Evolutionary conservation across 495 filamentous ascomycete genomes (phyloP), one percentile per base, ranked within the genome.

Genomic region (Trichoderma asperelloides): DNA sequence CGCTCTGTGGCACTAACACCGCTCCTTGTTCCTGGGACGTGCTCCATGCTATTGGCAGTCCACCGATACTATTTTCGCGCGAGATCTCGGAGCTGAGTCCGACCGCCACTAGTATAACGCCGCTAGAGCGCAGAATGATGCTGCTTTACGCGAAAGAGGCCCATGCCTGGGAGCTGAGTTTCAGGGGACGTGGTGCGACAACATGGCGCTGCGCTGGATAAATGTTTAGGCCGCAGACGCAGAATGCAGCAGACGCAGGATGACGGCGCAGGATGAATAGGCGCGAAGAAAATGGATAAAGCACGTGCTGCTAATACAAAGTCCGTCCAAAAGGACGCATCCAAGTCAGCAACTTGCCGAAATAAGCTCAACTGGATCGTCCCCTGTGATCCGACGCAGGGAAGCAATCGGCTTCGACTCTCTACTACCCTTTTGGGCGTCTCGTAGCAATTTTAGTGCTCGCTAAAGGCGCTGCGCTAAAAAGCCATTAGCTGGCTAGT

Each of bases 101-200:
- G 43, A 47, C 13, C n/a, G 43, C 43, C n/a, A 13, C 33, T 37
- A n/a, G 43, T 3, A n/a, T n/a, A 23, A 51, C 18, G 47, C 47
- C 55, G 55, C 25, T 60, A 11, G 12, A 60, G 27, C 11, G 55
- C 27, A 12, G 12, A 13, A 13, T 21, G 21, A 7, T 60, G 55
- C 23, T 60, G 33, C 33, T 28, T 18, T n/a, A 60, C 23, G 55
- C 55, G 55, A 60, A 11, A 25, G 30, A 25, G 25, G 3, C 23
- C 55, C 55, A 27, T 12, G 55, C 55, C 30, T 18, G 27, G 55
- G 9, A 15, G 27, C 55, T 27, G 55, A 18, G 55, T 60, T 60
- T 60, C 55, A 60, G 30, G 27, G 11, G 55, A 16, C 25, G 55
- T 60, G 23, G 55, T 60, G 55, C 55, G 55, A 60, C 55, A 60